phyloP scores from a whole-genome alignment of 1,284 basidiomycete genomes.

The Boletus semigastroideus region DNA sequence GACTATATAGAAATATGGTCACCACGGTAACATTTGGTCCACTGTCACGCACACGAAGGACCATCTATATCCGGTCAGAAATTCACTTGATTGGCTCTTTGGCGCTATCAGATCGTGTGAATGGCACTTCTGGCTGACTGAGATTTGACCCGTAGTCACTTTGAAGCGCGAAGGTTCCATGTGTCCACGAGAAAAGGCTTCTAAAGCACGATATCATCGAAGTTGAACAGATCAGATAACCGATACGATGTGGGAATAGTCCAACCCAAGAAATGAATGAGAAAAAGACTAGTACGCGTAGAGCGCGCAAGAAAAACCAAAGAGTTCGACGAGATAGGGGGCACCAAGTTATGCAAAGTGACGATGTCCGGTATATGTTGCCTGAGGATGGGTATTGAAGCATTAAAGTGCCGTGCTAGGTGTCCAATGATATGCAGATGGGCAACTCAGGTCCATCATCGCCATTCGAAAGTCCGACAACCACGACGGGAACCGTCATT shows the following conservation, averaged over 20 bases:
- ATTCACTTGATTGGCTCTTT: not conserved
- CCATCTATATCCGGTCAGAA: not conserved
- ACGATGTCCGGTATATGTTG: not conserved
- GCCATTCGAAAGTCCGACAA: slow-evolving; percentile 1
- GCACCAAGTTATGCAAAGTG: not conserved
- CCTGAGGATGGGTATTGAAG: slow-evolving; percentile 2
- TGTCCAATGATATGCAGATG: slow-evolving; percentile 29
- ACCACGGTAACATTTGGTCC: not conserved
- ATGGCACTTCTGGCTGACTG: not conserved
- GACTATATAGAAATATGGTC: not conserved
- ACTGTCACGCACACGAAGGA: not conserved
- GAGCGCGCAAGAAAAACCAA: not conserved
- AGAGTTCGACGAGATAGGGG: not conserved
- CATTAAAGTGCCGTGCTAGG: slow-evolving; percentile 13
- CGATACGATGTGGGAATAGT: not conserved
- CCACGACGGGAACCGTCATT: slow-evolving; percentile 7
- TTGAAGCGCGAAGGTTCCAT: too few relatives aligned
- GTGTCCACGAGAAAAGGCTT: too few relatives aligned
- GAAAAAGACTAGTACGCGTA: not conserved
- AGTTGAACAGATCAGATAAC: not conserved
- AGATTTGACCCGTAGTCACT: not conserved
- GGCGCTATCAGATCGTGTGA: not conserved
- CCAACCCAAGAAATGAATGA: not conserved
- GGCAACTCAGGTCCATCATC: too few relatives aligned
- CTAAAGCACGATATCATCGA: not conserved